These are phyloP conservation scores for Sporothrix curviconia DNA, from an alignment of 2,329 filamentous ascomycete species.

Conservation along the genomic window DNA sequence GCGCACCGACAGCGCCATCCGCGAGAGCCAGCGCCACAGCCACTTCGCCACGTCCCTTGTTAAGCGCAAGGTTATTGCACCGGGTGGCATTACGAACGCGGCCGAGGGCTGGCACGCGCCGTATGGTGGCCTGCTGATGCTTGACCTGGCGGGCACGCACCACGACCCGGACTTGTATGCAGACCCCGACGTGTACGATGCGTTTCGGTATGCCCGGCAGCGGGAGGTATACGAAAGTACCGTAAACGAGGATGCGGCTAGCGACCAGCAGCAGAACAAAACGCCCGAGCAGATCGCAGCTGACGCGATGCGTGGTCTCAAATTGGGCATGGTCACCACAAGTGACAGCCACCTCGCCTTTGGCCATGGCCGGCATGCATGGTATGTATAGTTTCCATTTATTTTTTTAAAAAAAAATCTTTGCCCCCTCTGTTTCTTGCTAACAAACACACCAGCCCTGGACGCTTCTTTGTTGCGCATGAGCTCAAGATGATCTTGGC, in stretches of 20 bases:
- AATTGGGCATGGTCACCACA: constrained; percentile 48
- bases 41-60: constrained; percentile 41
- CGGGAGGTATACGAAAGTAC: constrained; percentile 35
- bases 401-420: background rate
- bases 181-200: constrained; percentile 38
- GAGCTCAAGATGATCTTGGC: constrained; percentile 50
- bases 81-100: constrained; percentile 31
- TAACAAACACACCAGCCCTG: constrained; percentile 35
- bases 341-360: constrained; percentile 46
- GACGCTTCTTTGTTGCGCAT: constrained; percentile 50
- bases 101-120: constrained; percentile 40
- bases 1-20: constrained; percentile 45
- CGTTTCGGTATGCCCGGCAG: constrained; percentile 41
- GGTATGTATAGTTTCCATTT: constrained; percentile 22
- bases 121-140: constrained; percentile 35
- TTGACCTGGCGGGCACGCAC: constrained; percentile 40
- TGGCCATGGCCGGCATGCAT: constrained; percentile 51
- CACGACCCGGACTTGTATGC: constrained; percentile 40
- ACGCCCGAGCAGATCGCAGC: constrained; percentile 23
- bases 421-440: background rate
- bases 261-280: background rate
- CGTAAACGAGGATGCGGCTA: too few relatives aligned
- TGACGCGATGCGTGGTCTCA: constrained; percentile 30
- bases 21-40: constrained; percentile 45
- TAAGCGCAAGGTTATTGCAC: constrained; percentile 39